Conservation (phyloP, 2,329 filamentous ascomycete genomes). For the Rutstroemia sp. region DNA sequence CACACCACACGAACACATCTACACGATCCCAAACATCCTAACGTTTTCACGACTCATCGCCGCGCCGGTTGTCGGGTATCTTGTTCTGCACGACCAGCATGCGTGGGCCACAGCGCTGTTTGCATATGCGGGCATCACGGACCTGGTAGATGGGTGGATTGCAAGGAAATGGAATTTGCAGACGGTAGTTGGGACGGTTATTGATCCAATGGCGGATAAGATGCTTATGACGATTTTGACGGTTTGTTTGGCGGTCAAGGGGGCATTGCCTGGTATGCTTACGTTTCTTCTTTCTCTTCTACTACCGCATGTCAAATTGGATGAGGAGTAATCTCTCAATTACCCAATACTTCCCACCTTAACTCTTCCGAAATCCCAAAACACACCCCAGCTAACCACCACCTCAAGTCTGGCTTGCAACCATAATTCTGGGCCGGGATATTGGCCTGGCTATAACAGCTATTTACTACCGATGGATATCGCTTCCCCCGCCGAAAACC, state of each 20-base stretch:
- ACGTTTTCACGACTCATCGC: slow-evolving; percentile 79
- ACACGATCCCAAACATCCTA: slow-evolving; percentile 90
- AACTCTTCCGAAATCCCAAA: not conserved
- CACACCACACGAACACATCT: slow-evolving; percentile 76
- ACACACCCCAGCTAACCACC: no score
- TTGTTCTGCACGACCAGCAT: slow-evolving; percentile 77
- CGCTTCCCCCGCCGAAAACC: slow-evolving; percentile 86
- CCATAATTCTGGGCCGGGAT: slow-evolving; percentile 86
- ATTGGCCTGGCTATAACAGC: slow-evolving; percentile 75
- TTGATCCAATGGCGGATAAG: slow-evolving; percentile 97
- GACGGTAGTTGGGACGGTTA: slow-evolving; percentile 89
- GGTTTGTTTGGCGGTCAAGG: slow-evolving; percentile 75
- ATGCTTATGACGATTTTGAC: slow-evolving; percentile 89
- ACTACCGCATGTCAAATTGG: not conserved
- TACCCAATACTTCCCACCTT: not conserved
- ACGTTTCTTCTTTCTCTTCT: not conserved
- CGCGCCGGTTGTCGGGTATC: slow-evolving; percentile 80
- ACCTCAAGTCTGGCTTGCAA: slow-evolving; percentile 68
- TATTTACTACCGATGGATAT: slow-evolving; percentile 94
- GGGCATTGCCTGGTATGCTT: slow-evolving; percentile 65
- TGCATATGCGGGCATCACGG: slow-evolving; percentile 83
- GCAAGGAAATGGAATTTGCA: slow-evolving; percentile 80
- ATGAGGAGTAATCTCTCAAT: not conserved
- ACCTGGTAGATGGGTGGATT: slow-evolving; percentile 90
- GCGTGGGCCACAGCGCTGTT: slow-evolving; percentile 77